These are phyloP conservation scores for Synchytrium microbalum DNA, from an alignment of 371 early-diverging fungal genomes.

Conservation along the genomic window DNA sequence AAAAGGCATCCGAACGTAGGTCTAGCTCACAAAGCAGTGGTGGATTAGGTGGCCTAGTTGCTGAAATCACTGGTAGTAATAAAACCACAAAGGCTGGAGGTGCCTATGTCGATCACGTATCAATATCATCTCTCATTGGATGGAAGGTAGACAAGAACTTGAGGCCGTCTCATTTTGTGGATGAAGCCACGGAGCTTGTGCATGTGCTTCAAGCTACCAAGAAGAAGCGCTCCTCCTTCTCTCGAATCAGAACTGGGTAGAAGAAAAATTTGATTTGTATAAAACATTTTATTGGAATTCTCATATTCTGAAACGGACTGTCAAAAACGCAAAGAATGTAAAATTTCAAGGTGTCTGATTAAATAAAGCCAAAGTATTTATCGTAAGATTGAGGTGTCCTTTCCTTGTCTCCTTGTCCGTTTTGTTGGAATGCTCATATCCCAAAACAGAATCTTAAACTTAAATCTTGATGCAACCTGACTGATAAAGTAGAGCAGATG, in stretches of 20 bases:
- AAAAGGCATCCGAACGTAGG: background rate
- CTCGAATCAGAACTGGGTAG: background rate
- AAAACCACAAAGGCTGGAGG: background rate
- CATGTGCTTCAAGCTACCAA: background rate
- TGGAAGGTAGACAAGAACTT: background rate
- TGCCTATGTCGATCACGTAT: background rate
- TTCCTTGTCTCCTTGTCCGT: no score
- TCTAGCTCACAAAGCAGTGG: background rate
- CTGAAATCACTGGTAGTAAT: background rate
- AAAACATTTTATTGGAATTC: no score
- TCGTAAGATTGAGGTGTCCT: no score
- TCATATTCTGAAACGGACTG: no score
- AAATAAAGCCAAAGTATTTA: no score
- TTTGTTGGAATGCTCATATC: no score
- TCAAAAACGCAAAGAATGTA: no score
- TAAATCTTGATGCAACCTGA: no score
- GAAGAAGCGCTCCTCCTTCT: background rate
- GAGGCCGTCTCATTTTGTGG: background rate
- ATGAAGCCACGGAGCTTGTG: background rate
- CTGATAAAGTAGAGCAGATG: no score
- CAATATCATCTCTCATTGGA: background rate
- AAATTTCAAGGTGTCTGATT: no score
- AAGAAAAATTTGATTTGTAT: no score
- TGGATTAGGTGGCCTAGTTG: background rate
- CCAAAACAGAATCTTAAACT: no score